phyloP scores from a whole-genome alignment of 75 land plant genomes.

The Azolla pinnata region DNA sequence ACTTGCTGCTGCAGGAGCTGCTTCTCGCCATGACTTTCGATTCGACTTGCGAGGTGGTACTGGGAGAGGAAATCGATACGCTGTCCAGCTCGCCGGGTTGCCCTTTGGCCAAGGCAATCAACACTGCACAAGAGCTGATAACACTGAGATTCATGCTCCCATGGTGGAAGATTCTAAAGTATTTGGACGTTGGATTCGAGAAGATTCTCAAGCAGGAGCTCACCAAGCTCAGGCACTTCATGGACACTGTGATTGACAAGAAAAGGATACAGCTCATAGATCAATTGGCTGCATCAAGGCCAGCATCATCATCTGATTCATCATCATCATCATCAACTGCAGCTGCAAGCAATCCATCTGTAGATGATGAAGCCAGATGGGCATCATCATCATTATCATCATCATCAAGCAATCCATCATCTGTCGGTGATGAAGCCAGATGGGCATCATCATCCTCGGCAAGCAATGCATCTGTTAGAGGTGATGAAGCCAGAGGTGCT shows the following conservation, averaged over 20 bases:
- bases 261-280: neutral
- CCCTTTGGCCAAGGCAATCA: slow-evolving; percentile 19
- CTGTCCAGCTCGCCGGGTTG: slow-evolving; percentile 1
- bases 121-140: slow-evolving; percentile 18
- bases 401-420: too few relatives aligned
- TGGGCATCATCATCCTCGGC: too few relatives aligned
- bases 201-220: slow-evolving; percentile 8
- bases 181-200: slow-evolving; percentile 18
- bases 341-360: neutral
- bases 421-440: too few relatives aligned
- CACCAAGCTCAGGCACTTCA: slow-evolving; percentile 25
- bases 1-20: slow-evolving; percentile 8
- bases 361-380: neutral
- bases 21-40: slow-evolving; percentile 9
- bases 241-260: slow-evolving; percentile 14
- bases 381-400: too few relatives aligned
- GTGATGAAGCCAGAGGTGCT: neutral
- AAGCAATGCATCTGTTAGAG: neutral
- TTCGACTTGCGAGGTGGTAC: slow-evolving; percentile 9
- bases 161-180: slow-evolving; percentile 8
- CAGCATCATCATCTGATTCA: too few relatives aligned
- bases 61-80: slow-evolving; percentile 6
- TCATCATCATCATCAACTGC: neutral
- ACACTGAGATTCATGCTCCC: slow-evolving; percentile 7
- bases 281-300: neutral